These are phyloP conservation scores for Suillus discolor DNA, from an alignment of 768 basidiomycete species.

Conservation along the genomic window DNA sequence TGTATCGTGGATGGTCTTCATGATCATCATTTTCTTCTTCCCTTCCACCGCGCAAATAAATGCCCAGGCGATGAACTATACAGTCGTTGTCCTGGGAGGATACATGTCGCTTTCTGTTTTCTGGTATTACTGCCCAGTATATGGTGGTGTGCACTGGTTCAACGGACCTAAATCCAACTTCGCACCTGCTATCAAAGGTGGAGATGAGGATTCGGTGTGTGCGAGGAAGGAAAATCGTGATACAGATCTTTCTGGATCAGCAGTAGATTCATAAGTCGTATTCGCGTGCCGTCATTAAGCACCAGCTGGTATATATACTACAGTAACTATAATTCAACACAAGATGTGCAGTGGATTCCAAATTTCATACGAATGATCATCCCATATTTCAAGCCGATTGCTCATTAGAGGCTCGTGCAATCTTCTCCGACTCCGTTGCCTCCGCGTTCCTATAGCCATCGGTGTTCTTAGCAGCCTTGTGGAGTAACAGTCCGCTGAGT, in stretches of 20 bases:
- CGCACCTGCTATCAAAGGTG: neutral
- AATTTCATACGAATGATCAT: neutral
- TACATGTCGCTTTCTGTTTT: conserved; percentile 24
- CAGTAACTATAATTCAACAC: neutral
- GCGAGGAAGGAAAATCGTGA: neutral
- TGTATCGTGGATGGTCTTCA: conserved; percentile 39
- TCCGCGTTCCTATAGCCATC: neutral
- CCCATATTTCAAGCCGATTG: neutral
- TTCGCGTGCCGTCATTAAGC: neutral
- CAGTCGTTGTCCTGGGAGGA: conserved; percentile 36
- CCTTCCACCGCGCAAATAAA: conserved; percentile 30
- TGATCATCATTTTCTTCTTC: conserved; percentile 35
- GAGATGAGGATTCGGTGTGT: neutral
- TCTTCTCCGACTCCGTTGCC: conserved; percentile 5
- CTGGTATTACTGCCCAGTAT: conserved; percentile 17
- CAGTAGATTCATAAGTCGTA: neutral
- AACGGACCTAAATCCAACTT: conserved; percentile 26
- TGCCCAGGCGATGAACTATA: conserved; percentile 42
- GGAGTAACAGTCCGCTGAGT: conserved; percentile 36
- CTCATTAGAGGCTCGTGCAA: neutral
- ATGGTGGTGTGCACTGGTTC: conserved; percentile 32
- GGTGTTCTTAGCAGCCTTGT: conserved; percentile 27
- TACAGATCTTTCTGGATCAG: neutral
- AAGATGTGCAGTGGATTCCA: neutral
- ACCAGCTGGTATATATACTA: neutral